Conservation (phyloP, 257 asterid genomes). For the Solanum sparsipilum region DNA sequence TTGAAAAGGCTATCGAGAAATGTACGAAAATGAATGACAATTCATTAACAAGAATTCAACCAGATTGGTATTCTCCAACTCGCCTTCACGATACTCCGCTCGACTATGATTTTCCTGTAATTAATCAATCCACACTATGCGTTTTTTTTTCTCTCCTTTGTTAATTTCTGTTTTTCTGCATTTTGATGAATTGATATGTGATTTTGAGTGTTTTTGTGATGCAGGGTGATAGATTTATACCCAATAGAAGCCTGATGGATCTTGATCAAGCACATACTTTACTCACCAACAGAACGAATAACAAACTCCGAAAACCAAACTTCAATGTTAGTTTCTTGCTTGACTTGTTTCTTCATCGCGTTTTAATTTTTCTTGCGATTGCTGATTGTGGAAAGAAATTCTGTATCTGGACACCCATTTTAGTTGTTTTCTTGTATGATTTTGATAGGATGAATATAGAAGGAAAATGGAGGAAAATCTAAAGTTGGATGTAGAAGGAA, state of each 20-base stretch:
- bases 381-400: neutral
- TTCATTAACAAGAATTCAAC: constrained; percentile 4
- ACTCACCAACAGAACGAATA: neutral
- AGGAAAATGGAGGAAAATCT: constrained; percentile 31
- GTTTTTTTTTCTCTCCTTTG: neutral
- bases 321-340: constrained; percentile 24
- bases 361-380: neutral
- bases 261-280: constrained; percentile 59
- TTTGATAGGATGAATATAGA: constrained; percentile 35
- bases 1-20: neutral
- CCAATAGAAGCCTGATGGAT: constrained; percentile 83
- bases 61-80: constrained; percentile 76
- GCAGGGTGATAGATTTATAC: constrained; percentile 88
- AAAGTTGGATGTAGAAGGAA: constrained; percentile 56
- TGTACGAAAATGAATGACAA: constrained; percentile 31
- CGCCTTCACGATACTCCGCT: constrained; percentile 65
- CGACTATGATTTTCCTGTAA: constrained; percentile 60
- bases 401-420: neutral
- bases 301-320: constrained; percentile 10
- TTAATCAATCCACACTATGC: neutral
- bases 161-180: neutral
- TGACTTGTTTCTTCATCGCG: neutral
- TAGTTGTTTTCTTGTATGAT: neutral
- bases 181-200: neutral
- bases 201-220: neutral